Evolutionary conservation across 176 grass and related monocot genomes (phyloP).

Genomic region (Oryza meridionalis): DNA sequence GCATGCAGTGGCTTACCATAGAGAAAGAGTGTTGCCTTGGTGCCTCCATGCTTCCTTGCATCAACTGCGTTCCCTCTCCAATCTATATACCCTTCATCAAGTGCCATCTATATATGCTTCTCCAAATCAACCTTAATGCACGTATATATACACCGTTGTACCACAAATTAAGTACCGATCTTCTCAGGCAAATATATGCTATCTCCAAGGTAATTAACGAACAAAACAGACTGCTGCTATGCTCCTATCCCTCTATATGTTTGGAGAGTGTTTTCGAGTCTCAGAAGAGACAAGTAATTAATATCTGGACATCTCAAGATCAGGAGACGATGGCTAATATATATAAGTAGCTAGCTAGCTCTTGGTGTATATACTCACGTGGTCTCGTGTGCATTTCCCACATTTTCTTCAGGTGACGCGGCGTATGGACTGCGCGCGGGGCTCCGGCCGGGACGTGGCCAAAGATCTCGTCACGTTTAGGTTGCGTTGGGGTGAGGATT

Average conservation of each 20-base stretch:
- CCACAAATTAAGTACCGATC: background rate
- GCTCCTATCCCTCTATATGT: background rate
- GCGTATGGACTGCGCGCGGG: slow-evolving; percentile 11
- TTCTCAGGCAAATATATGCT: too few relatives aligned
- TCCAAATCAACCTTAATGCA: background rate
- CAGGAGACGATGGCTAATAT: background rate
- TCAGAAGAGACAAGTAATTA: background rate
- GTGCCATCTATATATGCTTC: slow-evolving; percentile 10
- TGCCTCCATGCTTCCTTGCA: slow-evolving; percentile 49
- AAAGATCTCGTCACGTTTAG: background rate
- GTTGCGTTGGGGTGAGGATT: too few relatives aligned
- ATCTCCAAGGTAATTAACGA: too few relatives aligned
- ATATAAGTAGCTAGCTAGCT: background rate
- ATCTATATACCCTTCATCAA: slow-evolving; percentile 22
- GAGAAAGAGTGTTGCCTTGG: slow-evolving; percentile 51
- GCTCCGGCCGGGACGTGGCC: background rate
- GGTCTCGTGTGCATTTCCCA: background rate
- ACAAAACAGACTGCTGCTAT: too few relatives aligned
- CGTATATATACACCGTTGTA: background rate
- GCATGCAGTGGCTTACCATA: slow-evolving; percentile 38
- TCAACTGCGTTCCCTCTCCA: slow-evolving; percentile 46
- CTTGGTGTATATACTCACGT: background rate
- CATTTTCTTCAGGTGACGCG: slow-evolving; percentile 23
- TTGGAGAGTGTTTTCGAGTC: background rate
- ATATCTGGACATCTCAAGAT: background rate